Evolutionary conservation across 306 rosid genomes (phyloP).

Genomic region (Trifolium repens): DNA sequence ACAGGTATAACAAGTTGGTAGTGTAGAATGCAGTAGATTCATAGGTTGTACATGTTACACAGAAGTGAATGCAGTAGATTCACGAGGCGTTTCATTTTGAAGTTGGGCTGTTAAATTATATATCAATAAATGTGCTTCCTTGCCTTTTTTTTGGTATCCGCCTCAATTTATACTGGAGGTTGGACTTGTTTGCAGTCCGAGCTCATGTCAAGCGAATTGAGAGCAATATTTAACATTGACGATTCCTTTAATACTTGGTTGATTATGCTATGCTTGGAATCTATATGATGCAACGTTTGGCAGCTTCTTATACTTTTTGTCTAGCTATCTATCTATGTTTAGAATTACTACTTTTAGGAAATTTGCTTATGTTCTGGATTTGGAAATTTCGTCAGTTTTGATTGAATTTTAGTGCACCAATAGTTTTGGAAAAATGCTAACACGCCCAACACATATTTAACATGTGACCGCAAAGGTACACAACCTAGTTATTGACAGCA

Average conservation of each 20-base stretch:
- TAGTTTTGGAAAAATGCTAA: too few species aligned
- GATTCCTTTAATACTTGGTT: not conserved
- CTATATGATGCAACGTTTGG: not conserved
- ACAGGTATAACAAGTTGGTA: constrained; percentile 27
- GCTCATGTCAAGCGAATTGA: not conserved
- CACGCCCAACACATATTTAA: not conserved
- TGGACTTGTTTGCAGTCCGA: constrained; percentile 15
- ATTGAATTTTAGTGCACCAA: not conserved
- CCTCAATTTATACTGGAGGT: not conserved
- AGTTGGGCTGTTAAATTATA: constrained; percentile 28
- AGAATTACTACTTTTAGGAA: not conserved
- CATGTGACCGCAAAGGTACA: too few species aligned
- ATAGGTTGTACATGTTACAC: constrained; percentile 35
- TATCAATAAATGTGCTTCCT: constrained; percentile 13
- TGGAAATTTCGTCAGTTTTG: not conserved
- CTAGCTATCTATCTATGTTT: not conserved
- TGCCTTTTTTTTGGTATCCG: constrained; percentile 21
- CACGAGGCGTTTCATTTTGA: constrained; percentile 25
- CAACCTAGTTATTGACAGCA: too few species aligned
- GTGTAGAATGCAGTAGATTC: constrained; percentile 34
- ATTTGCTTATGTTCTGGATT: not conserved
- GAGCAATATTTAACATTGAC: constrained; percentile 3
- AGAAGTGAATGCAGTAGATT: constrained; percentile 25
- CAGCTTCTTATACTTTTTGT: not conserved
- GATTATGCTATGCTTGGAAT: not conserved